These are phyloP conservation scores for Mycena citricolor DNA, from an alignment of 1,284 basidiomycete genomes.

Conservation along the genomic window DNA sequence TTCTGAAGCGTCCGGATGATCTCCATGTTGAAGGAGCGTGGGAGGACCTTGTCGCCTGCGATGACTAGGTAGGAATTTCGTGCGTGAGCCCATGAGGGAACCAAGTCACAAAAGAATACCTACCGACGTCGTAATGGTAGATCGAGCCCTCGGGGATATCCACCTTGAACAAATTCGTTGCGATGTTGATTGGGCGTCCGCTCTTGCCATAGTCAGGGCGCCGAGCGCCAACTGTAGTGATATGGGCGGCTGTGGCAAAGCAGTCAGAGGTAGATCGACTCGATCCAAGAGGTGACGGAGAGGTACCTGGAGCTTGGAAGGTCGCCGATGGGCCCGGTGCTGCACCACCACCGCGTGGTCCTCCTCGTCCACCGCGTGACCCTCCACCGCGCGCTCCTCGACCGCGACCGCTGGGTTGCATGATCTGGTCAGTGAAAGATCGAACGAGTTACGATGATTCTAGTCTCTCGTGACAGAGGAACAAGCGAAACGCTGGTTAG, in stretches of 20 bases:
- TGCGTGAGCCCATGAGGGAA: background rate
- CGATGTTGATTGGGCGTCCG: slow-evolving; percentile 35
- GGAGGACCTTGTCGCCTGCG: slow-evolving; percentile 10
- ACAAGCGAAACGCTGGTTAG: too few species aligned
- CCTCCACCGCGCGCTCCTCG: too few species aligned
- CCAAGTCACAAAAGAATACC: background rate
- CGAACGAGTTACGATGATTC: too few species aligned
- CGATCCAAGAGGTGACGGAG: too few species aligned
- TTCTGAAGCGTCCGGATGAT: background rate
- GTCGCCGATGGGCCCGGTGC: too few species aligned
- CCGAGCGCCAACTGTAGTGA: slow-evolving; percentile 42
- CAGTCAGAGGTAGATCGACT: too few species aligned
- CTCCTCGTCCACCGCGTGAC: too few species aligned
- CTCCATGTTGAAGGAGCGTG: slow-evolving; percentile 10
- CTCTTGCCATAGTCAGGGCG: slow-evolving; percentile 29
- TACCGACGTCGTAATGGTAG: slow-evolving; percentile 43
- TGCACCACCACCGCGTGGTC: too few species aligned
- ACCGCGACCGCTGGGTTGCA: too few species aligned
- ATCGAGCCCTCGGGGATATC: slow-evolving; percentile 39
- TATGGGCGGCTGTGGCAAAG: slow-evolving; percentile 12
- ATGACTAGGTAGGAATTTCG: slow-evolving; percentile 4
- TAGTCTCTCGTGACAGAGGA: too few species aligned
- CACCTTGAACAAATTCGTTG: slow-evolving; percentile 35
- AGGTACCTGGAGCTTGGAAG: too few species aligned
- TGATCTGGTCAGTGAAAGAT: too few species aligned